Conservation (phyloP, 495 filamentous ascomycete genomes). For the Hypomontagnella monticulosa region DNA sequence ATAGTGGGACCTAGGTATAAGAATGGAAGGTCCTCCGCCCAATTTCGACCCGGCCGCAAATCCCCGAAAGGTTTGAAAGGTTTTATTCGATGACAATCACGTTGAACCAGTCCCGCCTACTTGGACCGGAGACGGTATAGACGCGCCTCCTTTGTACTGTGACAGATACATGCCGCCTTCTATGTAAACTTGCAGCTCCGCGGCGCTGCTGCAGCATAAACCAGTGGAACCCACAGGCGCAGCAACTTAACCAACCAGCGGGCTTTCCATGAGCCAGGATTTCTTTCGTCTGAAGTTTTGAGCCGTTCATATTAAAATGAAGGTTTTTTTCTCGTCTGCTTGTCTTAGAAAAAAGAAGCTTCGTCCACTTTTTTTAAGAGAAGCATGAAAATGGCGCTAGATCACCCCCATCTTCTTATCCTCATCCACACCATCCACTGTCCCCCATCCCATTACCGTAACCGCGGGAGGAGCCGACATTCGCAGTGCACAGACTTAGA, state of each 20-base stretch:
- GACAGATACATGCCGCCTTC: conserved; percentile 4
- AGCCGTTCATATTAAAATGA: conserved; percentile 27
- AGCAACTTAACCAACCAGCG: conserved; percentile 28
- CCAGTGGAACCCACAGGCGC: conserved; percentile 23
- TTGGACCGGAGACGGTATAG: conserved; percentile 37
- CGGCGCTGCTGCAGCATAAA: conserved; percentile 13
- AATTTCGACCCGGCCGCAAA: conserved; percentile 38
- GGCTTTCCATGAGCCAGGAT: conserved; percentile 35
- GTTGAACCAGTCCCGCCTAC: conserved; percentile 30
- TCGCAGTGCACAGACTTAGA: conserved; percentile 13
- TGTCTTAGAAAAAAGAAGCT: conserved; percentile 10
- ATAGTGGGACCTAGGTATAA: no score
- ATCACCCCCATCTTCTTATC: not conserved
- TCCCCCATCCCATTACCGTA: conserved; percentile 13
- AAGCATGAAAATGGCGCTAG: conserved; percentile 20
- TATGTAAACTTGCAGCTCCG: conserved; percentile 18
- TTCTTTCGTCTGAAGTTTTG: conserved; percentile 37
- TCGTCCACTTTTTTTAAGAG: conserved; percentile 8
- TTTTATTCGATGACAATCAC: conserved; percentile 24
- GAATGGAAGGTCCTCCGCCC: conserved; percentile 39
- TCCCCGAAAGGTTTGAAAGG: conserved; percentile 40
- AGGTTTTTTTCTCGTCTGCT: conserved; percentile 10
- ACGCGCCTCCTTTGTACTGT: conserved; percentile 11
- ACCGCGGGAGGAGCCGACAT: conserved; percentile 38
- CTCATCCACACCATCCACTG: no score